These are phyloP conservation scores for Phialophora verrucosa DNA, from an alignment of 2,329 filamentous ascomycete species.

Conservation along the genomic window DNA sequence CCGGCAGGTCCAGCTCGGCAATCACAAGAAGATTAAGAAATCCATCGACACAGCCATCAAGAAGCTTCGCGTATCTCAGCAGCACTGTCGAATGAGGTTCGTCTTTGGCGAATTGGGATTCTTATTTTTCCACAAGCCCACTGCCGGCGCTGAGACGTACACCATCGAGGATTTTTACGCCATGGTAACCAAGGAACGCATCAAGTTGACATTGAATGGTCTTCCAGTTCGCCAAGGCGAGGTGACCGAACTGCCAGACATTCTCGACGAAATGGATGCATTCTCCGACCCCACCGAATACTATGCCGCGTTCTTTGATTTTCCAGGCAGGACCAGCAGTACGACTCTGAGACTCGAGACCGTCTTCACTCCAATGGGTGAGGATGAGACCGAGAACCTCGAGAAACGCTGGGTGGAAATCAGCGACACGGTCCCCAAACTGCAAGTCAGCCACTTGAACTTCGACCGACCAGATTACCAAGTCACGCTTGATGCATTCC, in stretches of 20 bases:
- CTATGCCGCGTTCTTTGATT: conserved; percentile 52
- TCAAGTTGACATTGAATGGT: conserved; percentile 43
- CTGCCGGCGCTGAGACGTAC: conserved; percentile 41
- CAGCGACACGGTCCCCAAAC: conserved; percentile 48
- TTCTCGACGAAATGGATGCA: conserved; percentile 37
- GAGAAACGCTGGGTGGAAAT: conserved; percentile 36
- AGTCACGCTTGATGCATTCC: conserved; percentile 35
- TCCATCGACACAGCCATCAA: conserved; percentile 44
- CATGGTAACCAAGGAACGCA: conserved; percentile 48
- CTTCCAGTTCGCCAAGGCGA: conserved; percentile 28
- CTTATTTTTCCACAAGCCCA: conserved; percentile 44
- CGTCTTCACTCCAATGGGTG: conserved; percentile 29
- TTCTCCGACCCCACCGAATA: conserved; percentile 42
- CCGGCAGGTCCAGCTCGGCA: conserved; percentile 41
- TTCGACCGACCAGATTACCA: conserved; percentile 43
- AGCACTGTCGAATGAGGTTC: conserved; percentile 50
- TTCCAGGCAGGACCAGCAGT: conserved; percentile 40
- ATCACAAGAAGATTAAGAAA: conserved; percentile 43
- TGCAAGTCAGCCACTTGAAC: conserved; percentile 49
- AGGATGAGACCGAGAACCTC: conserved; percentile 26
- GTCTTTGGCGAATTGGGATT: conserved; percentile 52
- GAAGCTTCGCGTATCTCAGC: conserved; percentile 43
- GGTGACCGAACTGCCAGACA: conserved; percentile 42
- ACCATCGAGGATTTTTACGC: conserved; percentile 48
- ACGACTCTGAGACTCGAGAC: conserved; percentile 47